Evolutionary conservation across 2,329 filamentous ascomycete genomes (phyloP).

Genomic region (Cladophialophora yegresii): DNA sequence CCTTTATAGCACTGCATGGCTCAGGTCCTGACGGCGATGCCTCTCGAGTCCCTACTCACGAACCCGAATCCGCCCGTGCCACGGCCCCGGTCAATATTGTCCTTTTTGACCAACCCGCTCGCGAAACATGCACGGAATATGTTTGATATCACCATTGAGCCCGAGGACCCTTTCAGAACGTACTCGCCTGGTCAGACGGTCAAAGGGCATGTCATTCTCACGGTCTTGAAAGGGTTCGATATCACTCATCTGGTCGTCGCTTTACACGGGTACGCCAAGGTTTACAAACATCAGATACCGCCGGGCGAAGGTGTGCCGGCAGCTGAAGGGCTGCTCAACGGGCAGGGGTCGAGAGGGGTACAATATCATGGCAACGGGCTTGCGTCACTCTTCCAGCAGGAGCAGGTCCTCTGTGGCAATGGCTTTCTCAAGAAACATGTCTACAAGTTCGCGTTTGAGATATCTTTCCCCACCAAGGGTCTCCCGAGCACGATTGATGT

Average conservation of each 20-base stretch:
- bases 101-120: conserved; percentile 60
- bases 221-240: conserved; percentile 61
- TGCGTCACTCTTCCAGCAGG: conserved; percentile 65
- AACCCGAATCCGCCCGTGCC: conserved; percentile 45
- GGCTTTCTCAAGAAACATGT: conserved; percentile 64
- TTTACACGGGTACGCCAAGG: conserved; percentile 65
- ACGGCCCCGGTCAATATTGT: conserved; percentile 51
- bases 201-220: conserved; percentile 61
- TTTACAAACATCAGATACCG: conserved; percentile 63
- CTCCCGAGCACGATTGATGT: conserved; percentile 91
- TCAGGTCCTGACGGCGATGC: conserved; percentile 33
- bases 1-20: conserved; percentile 31
- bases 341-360: conserved; percentile 54
- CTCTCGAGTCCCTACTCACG: conserved; percentile 42
- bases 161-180: conserved; percentile 63
- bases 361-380: conserved; percentile 66
- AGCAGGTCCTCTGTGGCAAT: conserved; percentile 64
- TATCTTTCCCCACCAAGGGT: conserved; percentile 61
- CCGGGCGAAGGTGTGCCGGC: conserved; percentile 57
- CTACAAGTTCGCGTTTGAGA: conserved; percentile 67
- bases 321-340: conserved; percentile 55
- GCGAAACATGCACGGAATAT: conserved; percentile 57
- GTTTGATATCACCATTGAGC: conserved; percentile 63
- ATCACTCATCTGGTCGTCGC: conserved; percentile 66
- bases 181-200: conserved; percentile 65